Percentiles rank a stretch among this genome's conserved stretches.
Conservation (phyloP, 768 basidiomycete genomes). For the Naematelia encephala region DNA sequence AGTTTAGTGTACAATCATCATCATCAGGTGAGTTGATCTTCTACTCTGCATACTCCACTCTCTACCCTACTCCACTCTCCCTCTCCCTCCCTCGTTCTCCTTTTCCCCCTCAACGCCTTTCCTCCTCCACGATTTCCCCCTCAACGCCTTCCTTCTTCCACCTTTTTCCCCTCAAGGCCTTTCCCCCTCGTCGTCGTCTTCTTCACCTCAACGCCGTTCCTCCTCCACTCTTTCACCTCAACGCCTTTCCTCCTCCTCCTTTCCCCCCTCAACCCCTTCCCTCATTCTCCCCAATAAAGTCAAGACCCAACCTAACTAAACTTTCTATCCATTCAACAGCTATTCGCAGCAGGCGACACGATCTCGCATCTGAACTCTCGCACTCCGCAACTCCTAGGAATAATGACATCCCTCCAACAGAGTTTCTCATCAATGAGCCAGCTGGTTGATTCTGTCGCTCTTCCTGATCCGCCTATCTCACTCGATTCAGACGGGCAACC, state of each 20-base stretch:
- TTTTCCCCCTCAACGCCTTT: background rate
- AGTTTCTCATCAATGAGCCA: constrained; percentile 46
- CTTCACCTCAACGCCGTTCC: background rate
- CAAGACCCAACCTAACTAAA: too few relatives aligned
- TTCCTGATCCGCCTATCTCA: constrained; percentile 12
- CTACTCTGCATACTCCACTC: too few relatives aligned
- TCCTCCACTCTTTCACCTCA: background rate
- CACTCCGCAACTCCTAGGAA: constrained; percentile 46
- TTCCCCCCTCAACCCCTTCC: too few relatives aligned
- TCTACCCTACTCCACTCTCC: background rate
- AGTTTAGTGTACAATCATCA: constrained; percentile 50
- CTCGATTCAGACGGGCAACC: background rate
- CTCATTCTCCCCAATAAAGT: too few relatives aligned
- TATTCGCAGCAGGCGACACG: constrained; percentile 49
- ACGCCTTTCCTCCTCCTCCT: background rate
- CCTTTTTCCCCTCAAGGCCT: too few relatives aligned
- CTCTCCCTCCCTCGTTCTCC: background rate
- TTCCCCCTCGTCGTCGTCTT: background rate
- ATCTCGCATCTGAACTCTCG: constrained; percentile 45
- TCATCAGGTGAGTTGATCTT: constrained; percentile 37
- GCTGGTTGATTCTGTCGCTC: constrained; percentile 38
- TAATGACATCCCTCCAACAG: constrained; percentile 44
- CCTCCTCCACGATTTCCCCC: background rate
- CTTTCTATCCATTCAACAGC: too few relatives aligned
- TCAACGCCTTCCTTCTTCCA: too few relatives aligned